A percentile compares a stretch with the other conserved stretches of the same genome.
Conservation (phyloP, 148 eudicot genomes). For the Selenicereus undatus region DNA sequence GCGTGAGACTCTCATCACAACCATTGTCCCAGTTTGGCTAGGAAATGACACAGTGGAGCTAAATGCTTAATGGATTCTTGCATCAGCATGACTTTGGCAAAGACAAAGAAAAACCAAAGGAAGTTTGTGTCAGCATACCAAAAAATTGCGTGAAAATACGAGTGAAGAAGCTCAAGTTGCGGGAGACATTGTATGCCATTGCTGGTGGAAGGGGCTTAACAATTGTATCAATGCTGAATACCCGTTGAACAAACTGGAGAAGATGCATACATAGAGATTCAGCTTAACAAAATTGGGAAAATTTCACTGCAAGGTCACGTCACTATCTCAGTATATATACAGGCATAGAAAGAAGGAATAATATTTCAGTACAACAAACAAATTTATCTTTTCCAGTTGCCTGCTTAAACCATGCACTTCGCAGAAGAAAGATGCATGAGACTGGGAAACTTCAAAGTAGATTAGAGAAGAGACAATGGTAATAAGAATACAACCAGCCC, state of each 20-base stretch:
- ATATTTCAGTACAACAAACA: not conserved
- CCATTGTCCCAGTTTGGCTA: not conserved
- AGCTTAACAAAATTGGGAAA: not conserved
- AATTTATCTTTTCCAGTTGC: not conserved
- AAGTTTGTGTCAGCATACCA: constrained; percentile 43
- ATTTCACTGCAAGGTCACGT: not conserved
- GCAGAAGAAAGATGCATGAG: not conserved
- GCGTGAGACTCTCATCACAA: not conserved
- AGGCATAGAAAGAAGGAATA: not conserved
- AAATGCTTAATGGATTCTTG: not conserved
- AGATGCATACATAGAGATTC: constrained; percentile 12
- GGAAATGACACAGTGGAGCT: not conserved
- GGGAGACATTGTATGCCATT: constrained; percentile 71
- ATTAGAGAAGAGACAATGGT: not conserved
- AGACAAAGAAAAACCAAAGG: not conserved
- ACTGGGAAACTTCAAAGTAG: not conserved
- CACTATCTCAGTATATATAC: not conserved
- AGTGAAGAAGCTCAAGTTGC: constrained; percentile 90
- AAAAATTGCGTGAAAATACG: constrained; percentile 94
- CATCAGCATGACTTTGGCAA: not conserved
- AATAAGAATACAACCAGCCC: no score
- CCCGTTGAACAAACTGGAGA: constrained; percentile 85
- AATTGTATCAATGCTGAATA: constrained; percentile 78
- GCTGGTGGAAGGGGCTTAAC: constrained; percentile 93
- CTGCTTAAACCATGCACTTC: not conserved